Base-by-base conservation (phyloP, 2,329 filamentous ascomycete genomes). In the Emmonsia crescens region DNA sequence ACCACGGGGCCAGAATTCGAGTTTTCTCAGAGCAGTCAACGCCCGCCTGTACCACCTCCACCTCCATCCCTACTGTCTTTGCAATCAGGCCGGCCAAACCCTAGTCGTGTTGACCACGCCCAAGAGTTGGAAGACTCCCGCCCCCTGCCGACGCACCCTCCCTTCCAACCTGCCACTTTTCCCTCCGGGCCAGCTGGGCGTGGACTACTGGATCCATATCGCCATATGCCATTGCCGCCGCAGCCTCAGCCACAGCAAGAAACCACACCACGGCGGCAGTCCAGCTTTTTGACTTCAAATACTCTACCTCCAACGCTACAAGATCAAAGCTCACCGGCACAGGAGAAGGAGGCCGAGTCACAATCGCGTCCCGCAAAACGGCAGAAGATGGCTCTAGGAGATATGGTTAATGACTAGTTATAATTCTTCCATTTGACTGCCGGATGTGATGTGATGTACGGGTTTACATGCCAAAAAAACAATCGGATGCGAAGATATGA, bases 351-450 rank as follows among this genome's bases (percentile, higher is more conserved):
- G 36, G 31, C 16, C 1, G 61, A 64, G n/a, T 12, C 49, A 9
- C 8, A 51, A 19, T 24, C n/a, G 3, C 63, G 59, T 8, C 64
- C 65, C 2, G 55, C 61, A 36, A 66, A 65, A 49, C 59, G 64
- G 9, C 48, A 57, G 19, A 66, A 62, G 55, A 66, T 67, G 64
- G 63, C 65, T 38, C 57, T 66, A 9, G 63, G 63, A 21, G 64
- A 66, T 44, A 66, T 67, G 65, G 63, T 66, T 6, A 66, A 66
- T 52, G 57, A 60, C 60, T 66, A 60, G 49, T 56, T 58, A 44
- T 24, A 4, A 29, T 36, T 51, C 19, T 27, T 48, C 33, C 1
- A 29, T 49, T 44, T 33, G 5, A 40, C n/a, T 19, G 14, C 19
- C 33, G 5, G 9, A 52, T 27, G 10, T 19, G 9, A 51, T n/a